Evolutionary conservation across 805 yeast species (phyloP).

Genomic region (Isabelozyma heimii): DNA sequence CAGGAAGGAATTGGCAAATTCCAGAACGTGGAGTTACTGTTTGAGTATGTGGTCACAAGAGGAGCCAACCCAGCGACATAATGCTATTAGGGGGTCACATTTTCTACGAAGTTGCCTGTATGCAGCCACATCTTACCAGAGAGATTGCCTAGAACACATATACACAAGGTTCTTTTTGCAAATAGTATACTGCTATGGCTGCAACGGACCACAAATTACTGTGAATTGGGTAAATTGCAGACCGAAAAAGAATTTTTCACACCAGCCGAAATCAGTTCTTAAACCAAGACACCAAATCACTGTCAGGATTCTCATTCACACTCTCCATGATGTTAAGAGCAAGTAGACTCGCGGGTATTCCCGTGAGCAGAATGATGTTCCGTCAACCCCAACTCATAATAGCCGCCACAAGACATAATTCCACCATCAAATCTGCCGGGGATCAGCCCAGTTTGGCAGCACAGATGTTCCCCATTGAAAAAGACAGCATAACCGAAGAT

Average conservation of each 20-base stretch:
- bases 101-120: too few relatives aligned
- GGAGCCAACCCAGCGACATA: too few relatives aligned
- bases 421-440: not conserved
- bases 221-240: not conserved
- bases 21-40: too few relatives aligned
- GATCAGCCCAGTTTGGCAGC: constrained; percentile 22
- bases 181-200: not conserved
- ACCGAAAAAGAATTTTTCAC: not conserved
- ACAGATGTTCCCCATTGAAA: constrained; percentile 36
- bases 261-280: not conserved
- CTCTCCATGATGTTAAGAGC: not conserved
- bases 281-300: not conserved
- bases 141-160: not conserved
- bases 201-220: not conserved
- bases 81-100: too few relatives aligned
- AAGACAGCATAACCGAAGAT: constrained; percentile 33
- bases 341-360: not conserved
- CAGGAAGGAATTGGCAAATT: too few relatives aligned
- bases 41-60: too few relatives aligned
- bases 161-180: not conserved
- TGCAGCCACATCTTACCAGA: not conserved
- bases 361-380: not conserved
- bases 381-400: not conserved
- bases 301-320: not conserved
- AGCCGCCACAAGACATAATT: constrained; percentile 1